A percentile compares a stretch with the other conserved stretches of the same genome.
phyloP scores from a whole-genome alignment of 345 rosid genomes.

The Eucalyptus sp. region DNA sequence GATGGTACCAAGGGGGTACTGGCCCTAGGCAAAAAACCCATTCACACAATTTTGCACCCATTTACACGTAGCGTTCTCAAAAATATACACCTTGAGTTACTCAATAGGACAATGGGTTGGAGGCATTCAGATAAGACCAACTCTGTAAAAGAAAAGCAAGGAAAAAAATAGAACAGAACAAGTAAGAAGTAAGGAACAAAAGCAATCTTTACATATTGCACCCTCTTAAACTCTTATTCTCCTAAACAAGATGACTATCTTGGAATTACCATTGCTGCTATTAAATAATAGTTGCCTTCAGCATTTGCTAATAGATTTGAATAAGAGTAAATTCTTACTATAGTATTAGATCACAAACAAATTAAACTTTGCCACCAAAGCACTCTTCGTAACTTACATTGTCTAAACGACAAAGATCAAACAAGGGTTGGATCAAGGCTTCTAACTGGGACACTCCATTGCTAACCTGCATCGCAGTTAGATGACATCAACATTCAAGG shows the following conservation, averaged over 20 bases:
- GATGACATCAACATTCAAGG: not conserved
- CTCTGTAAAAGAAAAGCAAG: not conserved
- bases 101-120: not conserved
- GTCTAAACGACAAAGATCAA: slow-evolving; percentile 47
- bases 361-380: not conserved
- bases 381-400: slow-evolving; percentile 38
- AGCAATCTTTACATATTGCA: not conserved
- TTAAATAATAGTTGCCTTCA: not conserved
- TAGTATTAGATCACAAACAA: not conserved
- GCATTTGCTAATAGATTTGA: not conserved
- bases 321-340: not conserved
- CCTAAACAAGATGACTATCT: not conserved
- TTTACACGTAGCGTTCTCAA: not conserved
- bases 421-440: slow-evolving; percentile 51
- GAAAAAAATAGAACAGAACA: not conserved
- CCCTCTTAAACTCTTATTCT: not conserved
- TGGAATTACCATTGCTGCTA: not conserved
- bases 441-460: slow-evolving; percentile 50
- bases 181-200: not conserved
- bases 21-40: not conserved
- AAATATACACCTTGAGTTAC: not conserved
- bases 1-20: not conserved
- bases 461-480: slow-evolving; percentile 25
- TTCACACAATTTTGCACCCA: not conserved
- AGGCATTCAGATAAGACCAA: not conserved